Base-by-base conservation (phyloP, 306 rosid species). In the Astragalus membranaceus region DNA sequence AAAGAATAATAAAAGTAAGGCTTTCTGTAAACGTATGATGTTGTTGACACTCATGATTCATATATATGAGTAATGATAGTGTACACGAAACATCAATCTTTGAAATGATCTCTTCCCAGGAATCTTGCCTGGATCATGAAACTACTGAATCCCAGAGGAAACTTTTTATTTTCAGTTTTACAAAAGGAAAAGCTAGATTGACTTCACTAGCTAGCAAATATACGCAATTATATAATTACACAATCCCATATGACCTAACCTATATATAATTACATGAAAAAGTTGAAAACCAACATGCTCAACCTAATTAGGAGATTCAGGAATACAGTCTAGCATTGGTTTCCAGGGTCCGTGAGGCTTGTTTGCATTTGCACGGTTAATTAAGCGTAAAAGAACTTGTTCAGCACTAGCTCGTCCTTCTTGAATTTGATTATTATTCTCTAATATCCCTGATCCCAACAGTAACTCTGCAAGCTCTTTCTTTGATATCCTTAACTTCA, bases 401-500 rank as follows among this genome's bases (percentile, higher is more conserved):
- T 63, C 68, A 39, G 68, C 67, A 5, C 35, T 69, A 43, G 70
- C 83, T 71, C 51, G 6, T 2, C 23, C 58, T 33, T 30, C 70
- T 39, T 26, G 23, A 20, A 20, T 29, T 62, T 77, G 8, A 61
- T 6, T 61, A 5, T 5, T 60, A 13, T 66, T 71, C 66, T 59
- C 78, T 11, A 26, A 1, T 3, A 49, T 16, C 10, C 0, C 8
- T 0, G 29, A 75, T 51, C 64, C 84, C 39, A 85, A 44, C 39
- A 85, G 33, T 51, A 91, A 56, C 48, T 78, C 69, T 20, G 60
- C 81, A 17, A 88, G 63, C 69, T 91, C 89, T 66, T 62, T 70
- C 78, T 84, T 91, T 4, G 88, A 65, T 16, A 91, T 83, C 82
- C 16, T 85, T 10, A 91, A 79, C 80, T 71, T 91, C 55, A 91